Percentiles rank a stretch among this genome's conserved stretches.
phyloP scores from a whole-genome alignment of 192 early-diverging fungal genomes.

The Coemansia sp. region DNA sequence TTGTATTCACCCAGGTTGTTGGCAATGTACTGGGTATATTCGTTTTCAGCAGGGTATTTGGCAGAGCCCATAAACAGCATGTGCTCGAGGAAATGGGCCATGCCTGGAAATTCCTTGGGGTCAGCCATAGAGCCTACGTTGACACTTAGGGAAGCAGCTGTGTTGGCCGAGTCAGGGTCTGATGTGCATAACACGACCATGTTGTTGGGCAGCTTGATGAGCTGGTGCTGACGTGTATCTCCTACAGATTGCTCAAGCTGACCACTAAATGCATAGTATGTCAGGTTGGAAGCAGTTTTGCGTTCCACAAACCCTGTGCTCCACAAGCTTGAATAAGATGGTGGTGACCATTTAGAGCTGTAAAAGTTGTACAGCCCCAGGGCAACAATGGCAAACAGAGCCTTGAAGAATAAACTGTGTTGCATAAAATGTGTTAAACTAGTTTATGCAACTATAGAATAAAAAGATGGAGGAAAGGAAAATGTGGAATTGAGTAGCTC shows the following conservation, averaged over 20 bases:
- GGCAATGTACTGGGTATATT: slow-evolving; percentile 51
- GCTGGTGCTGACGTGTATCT: slow-evolving; percentile 60
- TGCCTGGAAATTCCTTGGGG: slow-evolving; percentile 59
- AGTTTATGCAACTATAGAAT: neutral
- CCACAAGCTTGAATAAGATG: neutral
- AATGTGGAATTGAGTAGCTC: neutral
- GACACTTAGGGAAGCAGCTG: slow-evolving; percentile 60
- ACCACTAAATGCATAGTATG: slow-evolving; percentile 20
- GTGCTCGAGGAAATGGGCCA: slow-evolving; percentile 75
- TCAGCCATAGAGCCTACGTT: slow-evolving; percentile 62
- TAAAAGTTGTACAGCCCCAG: neutral
- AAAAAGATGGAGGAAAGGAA: neutral
- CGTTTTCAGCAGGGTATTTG: slow-evolving; percentile 70
- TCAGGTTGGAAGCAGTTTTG: neutral
- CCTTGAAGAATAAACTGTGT: neutral
- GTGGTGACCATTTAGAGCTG: neutral
- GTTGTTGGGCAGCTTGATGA: slow-evolving; percentile 59
- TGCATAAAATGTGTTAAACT: neutral
- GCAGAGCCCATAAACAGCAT: slow-evolving; percentile 66
- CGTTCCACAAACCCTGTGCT: neutral
- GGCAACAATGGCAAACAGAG: neutral
- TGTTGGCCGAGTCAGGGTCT: slow-evolving; percentile 50
- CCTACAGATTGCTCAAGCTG: slow-evolving; percentile 53
- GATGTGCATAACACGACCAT: slow-evolving; percentile 60
- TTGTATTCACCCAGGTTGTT: slow-evolving; percentile 33